Evolutionary conservation across 164 flowering plant species (phyloP).

Genomic region (Litsea cubeba): DNA sequence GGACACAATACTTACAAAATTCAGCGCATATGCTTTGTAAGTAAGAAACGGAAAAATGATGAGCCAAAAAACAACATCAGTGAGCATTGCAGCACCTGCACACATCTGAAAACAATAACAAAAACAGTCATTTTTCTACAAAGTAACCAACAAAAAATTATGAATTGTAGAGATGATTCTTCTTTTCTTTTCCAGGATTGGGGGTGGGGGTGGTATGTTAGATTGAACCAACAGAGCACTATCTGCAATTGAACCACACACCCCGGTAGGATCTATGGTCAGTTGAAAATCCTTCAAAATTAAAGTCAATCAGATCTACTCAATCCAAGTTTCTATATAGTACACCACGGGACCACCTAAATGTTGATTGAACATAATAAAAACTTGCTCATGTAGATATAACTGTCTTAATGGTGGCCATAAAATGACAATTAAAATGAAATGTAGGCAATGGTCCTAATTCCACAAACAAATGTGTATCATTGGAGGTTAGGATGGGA

Average conservation of each 20-base stretch:
- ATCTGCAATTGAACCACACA: not conserved
- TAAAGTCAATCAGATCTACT: too few relatives aligned
- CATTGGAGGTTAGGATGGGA: too few relatives aligned
- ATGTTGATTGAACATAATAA: too few relatives aligned
- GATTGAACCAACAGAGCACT: not conserved
- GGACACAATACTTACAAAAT: slow-evolving; percentile 49
- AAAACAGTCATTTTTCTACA: not conserved
- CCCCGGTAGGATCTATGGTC: not conserved
- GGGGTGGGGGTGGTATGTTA: too few relatives aligned
- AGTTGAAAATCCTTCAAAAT: too few relatives aligned
- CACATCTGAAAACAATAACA: slow-evolving; percentile 46
- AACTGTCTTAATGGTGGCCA: too few relatives aligned
- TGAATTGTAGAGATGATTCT: not conserved
- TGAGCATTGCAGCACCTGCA: slow-evolving; percentile 94
- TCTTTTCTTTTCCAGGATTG: not conserved
- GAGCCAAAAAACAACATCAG: slow-evolving; percentile 92
- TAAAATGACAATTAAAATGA: too few relatives aligned
- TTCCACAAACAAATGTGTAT: too few relatives aligned
- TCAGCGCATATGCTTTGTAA: slow-evolving; percentile 47
- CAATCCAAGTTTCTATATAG: too few relatives aligned
- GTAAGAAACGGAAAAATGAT: slow-evolving; percentile 77
- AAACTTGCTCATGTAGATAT: too few relatives aligned
- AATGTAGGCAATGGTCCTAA: too few relatives aligned
- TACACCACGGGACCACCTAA: too few relatives aligned
- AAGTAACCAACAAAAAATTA: not conserved